Evolutionary conservation across 257 asterid genomes (phyloP), one percentile per base, ranked within the genome.

Genomic region (Salvia hispanica): DNA sequence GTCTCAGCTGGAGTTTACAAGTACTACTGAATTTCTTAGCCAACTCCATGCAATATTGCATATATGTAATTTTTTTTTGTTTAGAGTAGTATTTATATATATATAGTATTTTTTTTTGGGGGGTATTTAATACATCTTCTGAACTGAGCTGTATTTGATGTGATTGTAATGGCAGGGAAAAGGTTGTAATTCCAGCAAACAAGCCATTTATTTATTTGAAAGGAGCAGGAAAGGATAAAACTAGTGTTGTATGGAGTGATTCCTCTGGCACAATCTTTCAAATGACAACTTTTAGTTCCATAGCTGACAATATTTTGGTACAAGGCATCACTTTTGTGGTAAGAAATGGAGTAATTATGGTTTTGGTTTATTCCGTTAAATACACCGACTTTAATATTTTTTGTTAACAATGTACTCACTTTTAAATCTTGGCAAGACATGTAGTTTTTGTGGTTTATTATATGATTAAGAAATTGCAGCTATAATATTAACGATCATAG

Each of bases 1-100:
- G 60, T 87, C 67, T 79, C 71, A 66, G 76, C 90, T 52, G 95
- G 92, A 47, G 31, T 54, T 42, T 85, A 83, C 64, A 79, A 63
- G 91, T 85, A 80, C 48, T 50, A 9, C 18, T 43, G 21, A 2
- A 56, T 15, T 25, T 2, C 2, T 18, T 21, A 7, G 42, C 8
- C 3, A 4, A 4, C 39, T 36, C 13, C 34, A 21, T 72, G 14
- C 45, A 53, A 4, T 51, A 11, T 37, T 46, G 12, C 40, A 34
- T 11, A 7, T 4, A 0, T 6, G 54, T 48, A 25, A 5, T 5
- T 37, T 37, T 37, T 6, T 37, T 37, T 37, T 37, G 7, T 4
- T 37, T 37, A n/a, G n/a, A n/a, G n/a, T n/a, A n/a, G n/a, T n/a
- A n/a, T n/a, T n/a, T n/a, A n/a, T n/a, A n/a, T n/a, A n/a, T n/a